Percentiles rank a stretch among this genome's conserved stretches.
Conservation (phyloP, 352 stramenopile species). For the Pythium rishiriense region DNA sequence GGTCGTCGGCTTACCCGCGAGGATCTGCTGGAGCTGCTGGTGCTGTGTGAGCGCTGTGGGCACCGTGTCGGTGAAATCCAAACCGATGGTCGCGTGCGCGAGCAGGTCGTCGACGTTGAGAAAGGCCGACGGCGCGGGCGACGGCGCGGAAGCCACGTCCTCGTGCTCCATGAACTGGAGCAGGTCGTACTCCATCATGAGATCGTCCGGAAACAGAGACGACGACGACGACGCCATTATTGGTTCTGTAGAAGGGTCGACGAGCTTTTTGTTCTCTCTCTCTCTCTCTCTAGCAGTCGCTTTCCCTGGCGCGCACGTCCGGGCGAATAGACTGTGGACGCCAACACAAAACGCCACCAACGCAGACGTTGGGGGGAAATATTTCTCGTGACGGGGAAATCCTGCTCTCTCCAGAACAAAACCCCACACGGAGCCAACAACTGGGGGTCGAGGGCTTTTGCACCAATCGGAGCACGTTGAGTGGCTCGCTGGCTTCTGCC, state of each 20-base stretch:
- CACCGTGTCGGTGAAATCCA: conserved; percentile 23
- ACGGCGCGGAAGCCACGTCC: conserved; percentile 1
- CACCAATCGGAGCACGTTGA: not conserved
- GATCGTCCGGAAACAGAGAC: conserved; percentile 30
- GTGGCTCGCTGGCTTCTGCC: conserved; percentile 3
- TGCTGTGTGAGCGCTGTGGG: conserved; percentile 7
- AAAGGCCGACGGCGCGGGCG: not conserved
- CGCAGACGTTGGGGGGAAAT: not conserved
- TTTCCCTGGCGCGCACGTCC: not conserved
- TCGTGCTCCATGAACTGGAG: conserved; percentile 41
- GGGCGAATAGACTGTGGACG: conserved; percentile 23
- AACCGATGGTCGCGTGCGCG: conserved; percentile 23
- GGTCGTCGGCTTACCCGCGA: conserved; percentile 3
- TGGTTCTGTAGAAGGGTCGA: not conserved
- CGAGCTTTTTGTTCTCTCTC: not conserved
- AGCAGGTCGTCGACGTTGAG: conserved; percentile 37
- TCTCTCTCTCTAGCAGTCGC: not conserved
- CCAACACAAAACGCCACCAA: not conserved
- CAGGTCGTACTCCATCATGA: conserved; percentile 37
- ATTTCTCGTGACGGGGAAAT: conserved; percentile 3
- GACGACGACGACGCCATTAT: conserved; percentile 10
- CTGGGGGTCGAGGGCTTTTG: not conserved
- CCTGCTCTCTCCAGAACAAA: too few relatives aligned
- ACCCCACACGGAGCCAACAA: conserved; percentile 4
- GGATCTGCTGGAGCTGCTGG: conserved; percentile 18